These are phyloP conservation scores for Ceratobasidium sp. DNA, from an alignment of 1,284 basidiomycete species.

Conservation along the genomic window DNA sequence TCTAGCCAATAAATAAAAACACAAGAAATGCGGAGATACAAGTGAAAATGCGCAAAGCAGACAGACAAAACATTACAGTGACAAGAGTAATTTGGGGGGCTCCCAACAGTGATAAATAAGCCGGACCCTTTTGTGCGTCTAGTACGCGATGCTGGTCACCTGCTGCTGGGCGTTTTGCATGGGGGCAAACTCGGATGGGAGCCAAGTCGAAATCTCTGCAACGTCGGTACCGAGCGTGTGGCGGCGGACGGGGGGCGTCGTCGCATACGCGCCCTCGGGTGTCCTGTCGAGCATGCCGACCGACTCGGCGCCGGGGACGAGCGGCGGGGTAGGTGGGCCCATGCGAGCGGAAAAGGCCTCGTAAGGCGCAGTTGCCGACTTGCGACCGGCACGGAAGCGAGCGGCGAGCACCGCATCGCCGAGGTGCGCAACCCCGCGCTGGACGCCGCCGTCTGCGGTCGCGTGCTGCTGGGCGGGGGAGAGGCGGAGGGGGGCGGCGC, in stretches of 20 bases:
- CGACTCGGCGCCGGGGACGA: conserved; percentile 16
- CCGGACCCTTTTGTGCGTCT: conserved; percentile 13
- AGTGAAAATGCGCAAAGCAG: conserved; percentile 36
- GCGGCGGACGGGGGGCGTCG: conserved; percentile 22
- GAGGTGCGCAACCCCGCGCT: conserved; percentile 21
- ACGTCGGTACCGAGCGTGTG: conserved; percentile 38
- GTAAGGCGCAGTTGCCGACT: conserved; percentile 38
- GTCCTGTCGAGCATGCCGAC: background rate
- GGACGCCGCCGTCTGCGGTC: conserved; percentile 18
- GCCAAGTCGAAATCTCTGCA: conserved; percentile 25
- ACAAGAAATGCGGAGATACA: conserved; percentile 35
- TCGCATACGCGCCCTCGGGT: conserved; percentile 20
- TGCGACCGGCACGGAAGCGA: conserved; percentile 36
- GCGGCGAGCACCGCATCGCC: conserved; percentile 27
- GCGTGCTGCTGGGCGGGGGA: conserved; percentile 38
- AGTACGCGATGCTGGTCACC: conserved; percentile 37
- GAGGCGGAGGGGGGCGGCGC: conserved; percentile 7
- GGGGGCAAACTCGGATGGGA: conserved; percentile 25
- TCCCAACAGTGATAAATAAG: background rate
- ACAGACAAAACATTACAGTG: conserved; percentile 37
- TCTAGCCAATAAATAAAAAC: conserved; percentile 45
- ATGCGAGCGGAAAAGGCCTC: conserved; percentile 30
- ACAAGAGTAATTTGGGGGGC: conserved; percentile 34
- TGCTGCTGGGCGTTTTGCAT: conserved; percentile 32
- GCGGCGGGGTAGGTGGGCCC: conserved; percentile 39